phyloP scores from a whole-genome alignment of 768 basidiomycete species.

The Lactarius psammicola region DNA sequence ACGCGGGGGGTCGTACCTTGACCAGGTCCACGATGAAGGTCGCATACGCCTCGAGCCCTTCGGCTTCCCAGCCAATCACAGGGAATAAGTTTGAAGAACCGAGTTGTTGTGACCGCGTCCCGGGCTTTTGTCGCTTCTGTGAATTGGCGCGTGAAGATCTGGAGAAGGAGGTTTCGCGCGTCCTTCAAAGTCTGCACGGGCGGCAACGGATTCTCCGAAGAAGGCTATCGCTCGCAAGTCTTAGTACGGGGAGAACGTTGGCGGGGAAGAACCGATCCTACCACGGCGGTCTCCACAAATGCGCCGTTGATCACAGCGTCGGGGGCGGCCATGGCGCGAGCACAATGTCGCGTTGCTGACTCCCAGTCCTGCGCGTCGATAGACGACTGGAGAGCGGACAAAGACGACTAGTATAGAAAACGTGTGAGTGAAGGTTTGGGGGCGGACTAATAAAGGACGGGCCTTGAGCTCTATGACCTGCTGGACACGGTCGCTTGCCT shows the following conservation, averaged over 20 bases:
- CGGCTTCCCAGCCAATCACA: slow-evolving; percentile 87
- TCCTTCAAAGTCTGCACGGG: slow-evolving; percentile 79
- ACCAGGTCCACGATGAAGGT: slow-evolving; percentile 92
- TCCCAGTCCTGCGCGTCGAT: slow-evolving; percentile 94
- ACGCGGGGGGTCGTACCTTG: slow-evolving; percentile 68
- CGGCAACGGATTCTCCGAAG: slow-evolving; percentile 80
- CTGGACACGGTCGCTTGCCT: slow-evolving; percentile 87
- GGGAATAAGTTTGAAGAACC: slow-evolving; percentile 98
- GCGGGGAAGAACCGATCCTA: slow-evolving; percentile 37
- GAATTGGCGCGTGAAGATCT: slow-evolving; percentile 78
- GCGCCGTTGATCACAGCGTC: slow-evolving; percentile 71
- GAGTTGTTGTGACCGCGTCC: slow-evolving; percentile 83
- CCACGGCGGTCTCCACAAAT: slow-evolving; percentile 87
- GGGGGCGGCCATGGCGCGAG: slow-evolving; percentile 85
- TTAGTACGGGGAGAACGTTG: background rate
- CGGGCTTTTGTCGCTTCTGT: slow-evolving; percentile 74
- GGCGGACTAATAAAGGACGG: slow-evolving; percentile 20
- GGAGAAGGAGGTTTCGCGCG: slow-evolving; percentile 70
- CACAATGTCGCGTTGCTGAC: slow-evolving; percentile 86
- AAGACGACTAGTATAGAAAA: slow-evolving; percentile 56
- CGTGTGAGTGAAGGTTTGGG: slow-evolving; percentile 28
- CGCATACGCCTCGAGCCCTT: slow-evolving; percentile 90
- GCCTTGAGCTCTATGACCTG: slow-evolving; percentile 97
- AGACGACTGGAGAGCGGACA: slow-evolving; percentile 51
- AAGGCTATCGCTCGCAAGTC: slow-evolving; percentile 62